Evolutionary conservation across 2,329 filamentous ascomycete genomes (phyloP).

Genomic region (Microascus cirrosus): DNA sequence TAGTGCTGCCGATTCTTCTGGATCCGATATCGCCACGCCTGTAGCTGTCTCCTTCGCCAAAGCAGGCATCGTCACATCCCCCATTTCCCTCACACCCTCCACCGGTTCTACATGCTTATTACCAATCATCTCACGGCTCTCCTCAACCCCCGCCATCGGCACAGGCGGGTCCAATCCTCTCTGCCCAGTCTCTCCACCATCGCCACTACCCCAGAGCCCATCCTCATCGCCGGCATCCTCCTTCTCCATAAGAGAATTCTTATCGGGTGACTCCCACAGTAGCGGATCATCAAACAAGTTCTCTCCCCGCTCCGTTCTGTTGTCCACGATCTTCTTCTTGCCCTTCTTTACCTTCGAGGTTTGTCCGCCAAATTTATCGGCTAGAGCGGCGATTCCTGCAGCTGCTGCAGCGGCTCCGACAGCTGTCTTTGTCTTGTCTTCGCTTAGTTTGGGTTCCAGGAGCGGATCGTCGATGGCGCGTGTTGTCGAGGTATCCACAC

Average conservation of each 20-base stretch:
- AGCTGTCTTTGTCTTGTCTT: constrained; percentile 7
- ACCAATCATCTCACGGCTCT: background rate
- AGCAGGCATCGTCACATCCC: constrained; percentile 5
- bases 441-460: background rate
- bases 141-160: background rate
- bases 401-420: constrained; percentile 13
- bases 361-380: constrained; percentile 19
- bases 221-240: background rate
- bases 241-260: background rate
- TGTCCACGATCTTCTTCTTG: constrained; percentile 27
- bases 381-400: constrained; percentile 21
- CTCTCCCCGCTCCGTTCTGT: constrained; percentile 22
- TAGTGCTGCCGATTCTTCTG: background rate
- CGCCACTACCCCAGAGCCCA: background rate
- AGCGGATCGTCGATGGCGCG: background rate
- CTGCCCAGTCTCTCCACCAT: background rate
- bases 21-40: background rate
- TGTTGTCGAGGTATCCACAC: background rate
- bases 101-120: background rate
- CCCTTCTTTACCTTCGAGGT: constrained; percentile 14
- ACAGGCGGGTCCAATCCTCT: background rate
- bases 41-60: constrained; percentile 7
- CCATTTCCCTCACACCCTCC: constrained; percentile 2
- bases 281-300: constrained; percentile 32
- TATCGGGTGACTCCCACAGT: constrained; percentile 22